phyloP scores from a whole-genome alignment of 257 asterid species.

The Scutellaria minor region DNA sequence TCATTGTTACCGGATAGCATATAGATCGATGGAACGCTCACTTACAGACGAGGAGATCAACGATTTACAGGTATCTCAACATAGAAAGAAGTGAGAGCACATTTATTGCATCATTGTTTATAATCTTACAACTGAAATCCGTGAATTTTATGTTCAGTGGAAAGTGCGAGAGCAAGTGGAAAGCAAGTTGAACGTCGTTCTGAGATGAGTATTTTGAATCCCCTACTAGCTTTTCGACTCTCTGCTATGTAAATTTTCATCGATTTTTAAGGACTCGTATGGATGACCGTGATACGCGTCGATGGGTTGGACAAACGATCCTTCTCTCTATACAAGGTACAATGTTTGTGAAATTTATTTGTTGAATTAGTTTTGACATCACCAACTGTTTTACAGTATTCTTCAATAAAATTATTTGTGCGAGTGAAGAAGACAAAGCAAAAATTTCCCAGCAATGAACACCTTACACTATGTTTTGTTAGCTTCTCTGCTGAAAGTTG shows the following conservation, averaged over 20 bases:
- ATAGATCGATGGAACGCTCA: constrained; percentile 95
- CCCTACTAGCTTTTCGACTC: background rate
- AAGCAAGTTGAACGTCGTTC: constrained; percentile 77
- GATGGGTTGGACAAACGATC: background rate
- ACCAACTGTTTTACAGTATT: background rate
- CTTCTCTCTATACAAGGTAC: constrained; percentile 12
- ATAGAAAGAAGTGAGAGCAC: constrained; percentile 1
- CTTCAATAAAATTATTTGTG: constrained; percentile 11
- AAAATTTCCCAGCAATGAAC: too few relatives aligned
- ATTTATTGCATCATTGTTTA: background rate
- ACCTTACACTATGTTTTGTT: too few relatives aligned
- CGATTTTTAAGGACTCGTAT: constrained; percentile 18
- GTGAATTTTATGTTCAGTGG: constrained; percentile 53
- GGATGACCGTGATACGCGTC: background rate
- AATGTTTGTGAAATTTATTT: background rate
- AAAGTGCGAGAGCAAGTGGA: constrained; percentile 91
- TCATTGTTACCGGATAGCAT: constrained; percentile 87
- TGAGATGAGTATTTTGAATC: constrained; percentile 56
- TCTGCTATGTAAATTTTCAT: constrained; percentile 19
- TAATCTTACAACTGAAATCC: background rate
- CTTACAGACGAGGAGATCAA: constrained; percentile 95
- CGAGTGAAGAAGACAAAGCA: background rate
- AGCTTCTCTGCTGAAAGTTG: too few relatives aligned
- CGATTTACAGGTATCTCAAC: constrained; percentile 74
- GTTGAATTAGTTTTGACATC: background rate